Conservation (phyloP, 768 basidiomycete genomes). For the Lyophyllum atratum region DNA sequence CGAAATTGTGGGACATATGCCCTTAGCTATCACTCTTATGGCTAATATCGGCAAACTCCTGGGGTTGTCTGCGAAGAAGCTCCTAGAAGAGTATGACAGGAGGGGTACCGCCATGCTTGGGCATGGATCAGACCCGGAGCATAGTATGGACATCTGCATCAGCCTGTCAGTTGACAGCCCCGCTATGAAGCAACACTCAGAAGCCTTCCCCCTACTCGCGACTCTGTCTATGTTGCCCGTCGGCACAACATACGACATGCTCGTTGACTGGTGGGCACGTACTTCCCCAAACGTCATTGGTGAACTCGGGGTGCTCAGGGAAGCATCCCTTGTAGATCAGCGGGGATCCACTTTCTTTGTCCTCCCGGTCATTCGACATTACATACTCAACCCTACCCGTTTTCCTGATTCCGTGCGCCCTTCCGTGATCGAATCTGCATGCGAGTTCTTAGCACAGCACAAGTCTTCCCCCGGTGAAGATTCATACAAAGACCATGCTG, state of each 20-base stretch:
- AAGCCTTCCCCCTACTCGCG: conserved; percentile 6
- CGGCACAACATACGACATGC: conserved; percentile 16
- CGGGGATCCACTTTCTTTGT: conserved; percentile 10
- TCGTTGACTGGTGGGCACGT: conserved; percentile 15
- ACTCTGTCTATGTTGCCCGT: conserved; percentile 27
- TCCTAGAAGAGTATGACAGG: conserved; percentile 2
- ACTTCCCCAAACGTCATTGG: neutral
- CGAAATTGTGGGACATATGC: conserved; percentile 26
- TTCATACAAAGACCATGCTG: conserved; percentile 6
- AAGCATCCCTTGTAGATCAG: conserved; percentile 2
- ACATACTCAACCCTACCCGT: conserved; percentile 15
- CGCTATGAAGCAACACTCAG: conserved; percentile 1
- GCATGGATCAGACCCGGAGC: conserved; percentile 3
- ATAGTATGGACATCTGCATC: conserved; percentile 11
- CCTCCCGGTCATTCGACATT: conserved; percentile 21
- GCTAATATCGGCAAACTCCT: conserved; percentile 20
- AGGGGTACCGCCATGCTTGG: conserved; percentile 3
- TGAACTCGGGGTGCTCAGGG: conserved; percentile 7
- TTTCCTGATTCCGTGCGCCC: conserved; percentile 1
- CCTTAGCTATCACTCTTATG: conserved; percentile 35
- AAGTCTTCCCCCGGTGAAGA: conserved; percentile 10
- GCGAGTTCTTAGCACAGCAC: conserved; percentile 14
- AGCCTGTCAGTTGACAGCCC: conserved; percentile 8
- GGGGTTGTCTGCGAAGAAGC: neutral
- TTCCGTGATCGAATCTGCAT: conserved; percentile 13